Conservation (phyloP, 306 rosid genomes). For the Rosa rugosa region DNA sequence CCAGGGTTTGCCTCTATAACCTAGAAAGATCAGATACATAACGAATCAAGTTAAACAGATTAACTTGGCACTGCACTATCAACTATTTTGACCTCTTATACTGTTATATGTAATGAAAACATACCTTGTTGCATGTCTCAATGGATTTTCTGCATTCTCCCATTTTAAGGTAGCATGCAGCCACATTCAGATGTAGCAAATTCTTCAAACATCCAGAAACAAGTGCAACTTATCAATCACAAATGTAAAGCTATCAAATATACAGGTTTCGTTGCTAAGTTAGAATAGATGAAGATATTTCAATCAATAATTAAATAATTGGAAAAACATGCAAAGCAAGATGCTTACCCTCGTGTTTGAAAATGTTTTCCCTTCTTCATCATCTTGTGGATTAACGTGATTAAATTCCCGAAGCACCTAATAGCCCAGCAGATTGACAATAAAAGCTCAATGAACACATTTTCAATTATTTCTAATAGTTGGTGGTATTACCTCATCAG, state of each 20-base stretch:
- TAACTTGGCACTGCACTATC: background rate
- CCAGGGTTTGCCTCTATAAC: constrained; percentile 93
- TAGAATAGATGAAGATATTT: constrained; percentile 7
- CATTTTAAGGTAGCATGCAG: constrained; percentile 79
- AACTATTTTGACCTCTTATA: background rate
- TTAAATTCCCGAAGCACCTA: constrained; percentile 97
- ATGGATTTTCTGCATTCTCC: constrained; percentile 88
- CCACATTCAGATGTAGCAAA: constrained; percentile 79
- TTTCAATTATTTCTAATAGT: background rate
- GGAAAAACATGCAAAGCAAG: background rate
- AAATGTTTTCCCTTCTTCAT: constrained; percentile 85
- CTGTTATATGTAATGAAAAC: background rate
- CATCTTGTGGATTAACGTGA: constrained; percentile 99
- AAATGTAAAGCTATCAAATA: background rate
- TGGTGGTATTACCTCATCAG: background rate
- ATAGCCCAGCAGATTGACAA: constrained; percentile 27
- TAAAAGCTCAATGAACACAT: constrained; percentile 8
- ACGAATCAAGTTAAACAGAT: constrained; percentile 14
- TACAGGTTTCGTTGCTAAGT: background rate
- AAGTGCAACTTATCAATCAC: constrained; percentile 28
- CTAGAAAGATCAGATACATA: constrained; percentile 36
- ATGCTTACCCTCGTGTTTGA: constrained; percentile 71
- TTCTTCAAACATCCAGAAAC: constrained; percentile 53
- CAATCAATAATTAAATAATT: background rate
- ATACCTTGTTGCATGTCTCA: constrained; percentile 92